Conservation (phyloP, 768 basidiomycete genomes). For the Sarcodon aspratus region DNA sequence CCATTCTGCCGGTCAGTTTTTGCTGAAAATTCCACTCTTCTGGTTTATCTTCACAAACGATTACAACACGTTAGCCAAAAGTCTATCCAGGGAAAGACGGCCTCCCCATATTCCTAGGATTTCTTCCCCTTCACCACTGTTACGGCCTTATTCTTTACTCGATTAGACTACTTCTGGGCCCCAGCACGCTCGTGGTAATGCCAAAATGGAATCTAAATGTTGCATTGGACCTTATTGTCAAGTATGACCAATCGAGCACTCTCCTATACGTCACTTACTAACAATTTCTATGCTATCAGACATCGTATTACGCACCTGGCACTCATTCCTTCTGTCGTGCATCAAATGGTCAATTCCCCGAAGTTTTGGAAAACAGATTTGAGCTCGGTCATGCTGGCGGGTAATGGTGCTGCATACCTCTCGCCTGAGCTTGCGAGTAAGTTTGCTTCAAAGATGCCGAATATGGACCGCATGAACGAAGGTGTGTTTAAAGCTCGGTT, state of each 20-base stretch:
- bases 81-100: constrained; percentile 19
- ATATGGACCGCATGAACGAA: not conserved
- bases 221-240: constrained; percentile 42
- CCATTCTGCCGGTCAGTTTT: not conserved
- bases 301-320: constrained; percentile 39
- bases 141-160: constrained; percentile 46
- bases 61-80: no score
- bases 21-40: not conserved
- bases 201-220: constrained; percentile 46
- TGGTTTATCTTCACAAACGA: not conserved
- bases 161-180: constrained; percentile 36
- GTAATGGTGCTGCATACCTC: constrained; percentile 57
- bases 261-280: no score
- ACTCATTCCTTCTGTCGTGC: constrained; percentile 52
- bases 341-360: constrained; percentile 52
- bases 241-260: constrained; percentile 25
- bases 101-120: constrained; percentile 37
- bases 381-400: constrained; percentile 31
- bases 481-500: constrained; percentile 43
- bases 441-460: not conserved
- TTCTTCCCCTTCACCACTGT: constrained; percentile 58
- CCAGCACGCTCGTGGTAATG: constrained; percentile 41
- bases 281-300: constrained; percentile 19
- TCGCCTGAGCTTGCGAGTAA: constrained; percentile 40
- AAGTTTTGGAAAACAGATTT: constrained; percentile 36